These are phyloP conservation scores for Hordeum pubiflorum DNA, from an alignment of 202 grass and related monocot species.

Conservation along the genomic window DNA sequence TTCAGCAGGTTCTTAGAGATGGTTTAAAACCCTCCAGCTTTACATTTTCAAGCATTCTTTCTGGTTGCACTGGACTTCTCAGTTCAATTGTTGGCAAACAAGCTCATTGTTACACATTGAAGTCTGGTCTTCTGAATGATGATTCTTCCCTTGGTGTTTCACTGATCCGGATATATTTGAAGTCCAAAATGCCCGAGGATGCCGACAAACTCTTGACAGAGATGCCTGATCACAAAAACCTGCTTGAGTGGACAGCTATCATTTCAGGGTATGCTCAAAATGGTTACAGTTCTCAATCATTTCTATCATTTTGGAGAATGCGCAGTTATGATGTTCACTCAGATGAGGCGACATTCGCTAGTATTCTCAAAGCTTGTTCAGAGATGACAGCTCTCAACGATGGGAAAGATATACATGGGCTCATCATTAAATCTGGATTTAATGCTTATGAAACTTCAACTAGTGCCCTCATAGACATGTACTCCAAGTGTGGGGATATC, in stretches of 20 bases:
- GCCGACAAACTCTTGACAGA: constrained; percentile 45
- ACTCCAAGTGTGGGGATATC: constrained; percentile 64
- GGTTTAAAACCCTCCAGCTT: constrained; percentile 42
- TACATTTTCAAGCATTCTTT: constrained; percentile 64
- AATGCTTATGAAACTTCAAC: constrained; percentile 35
- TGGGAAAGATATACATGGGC: constrained; percentile 51
- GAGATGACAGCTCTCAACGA: constrained; percentile 35
- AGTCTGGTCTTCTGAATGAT: constrained; percentile 48
- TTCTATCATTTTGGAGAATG: constrained; percentile 58
- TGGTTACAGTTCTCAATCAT: constrained; percentile 50
- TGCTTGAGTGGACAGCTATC: constrained; percentile 52
- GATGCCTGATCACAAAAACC: constrained; percentile 40
- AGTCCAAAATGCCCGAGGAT: constrained; percentile 51
- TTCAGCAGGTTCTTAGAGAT: constrained; percentile 40
- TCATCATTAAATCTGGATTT: constrained; percentile 58
- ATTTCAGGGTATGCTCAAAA: constrained; percentile 83
- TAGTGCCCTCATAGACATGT: constrained; percentile 63
- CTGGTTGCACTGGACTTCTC: constrained; percentile 32
- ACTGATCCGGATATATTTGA: constrained; percentile 55
- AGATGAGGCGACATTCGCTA: constrained; percentile 56
- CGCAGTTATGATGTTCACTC: constrained; percentile 26
- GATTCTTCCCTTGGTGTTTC: constrained; percentile 43
- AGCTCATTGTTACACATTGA: constrained; percentile 45
- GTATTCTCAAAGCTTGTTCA: constrained; percentile 67
- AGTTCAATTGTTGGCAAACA: constrained; percentile 42